Evolutionary conservation across 305 asterid genomes (phyloP).

Genomic region (Petunia hybrid): DNA sequence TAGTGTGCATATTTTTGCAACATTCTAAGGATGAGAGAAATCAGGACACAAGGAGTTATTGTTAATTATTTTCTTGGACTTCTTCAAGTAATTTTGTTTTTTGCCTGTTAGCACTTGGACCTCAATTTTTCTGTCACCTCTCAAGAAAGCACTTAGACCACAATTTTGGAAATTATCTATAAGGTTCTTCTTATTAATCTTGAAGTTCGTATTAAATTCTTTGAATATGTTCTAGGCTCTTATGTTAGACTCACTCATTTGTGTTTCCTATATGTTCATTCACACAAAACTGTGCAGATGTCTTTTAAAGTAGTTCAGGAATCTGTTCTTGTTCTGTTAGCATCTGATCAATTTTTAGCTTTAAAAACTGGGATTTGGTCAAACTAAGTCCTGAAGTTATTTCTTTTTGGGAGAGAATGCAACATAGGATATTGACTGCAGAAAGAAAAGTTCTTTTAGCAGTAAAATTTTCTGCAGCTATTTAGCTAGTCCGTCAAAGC

Average conservation of each 20-base stretch:
- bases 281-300: not conserved
- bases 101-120: not conserved
- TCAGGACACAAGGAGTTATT: not conserved
- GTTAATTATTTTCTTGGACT: not conserved
- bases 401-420: not conserved
- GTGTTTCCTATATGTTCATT: not conserved
- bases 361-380: not conserved
- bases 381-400: not conserved
- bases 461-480: constrained; percentile 6
- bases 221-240: not conserved
- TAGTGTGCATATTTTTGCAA: not conserved
- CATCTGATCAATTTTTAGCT: not conserved
- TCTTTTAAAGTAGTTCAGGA: not conserved
- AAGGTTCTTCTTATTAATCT: not conserved
- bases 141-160: not conserved
- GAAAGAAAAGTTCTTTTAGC: not conserved
- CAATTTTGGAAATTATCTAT: not conserved
- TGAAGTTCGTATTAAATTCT: not conserved
- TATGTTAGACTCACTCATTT: not conserved
- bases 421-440: not conserved
- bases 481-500: constrained; percentile 21
- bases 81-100: not conserved
- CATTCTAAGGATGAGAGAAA: not conserved
- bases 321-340: not conserved
- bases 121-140: not conserved